phyloP scores from a whole-genome alignment of 805 yeast genomes.

The Metschnikowia cerradonensis region DNA sequence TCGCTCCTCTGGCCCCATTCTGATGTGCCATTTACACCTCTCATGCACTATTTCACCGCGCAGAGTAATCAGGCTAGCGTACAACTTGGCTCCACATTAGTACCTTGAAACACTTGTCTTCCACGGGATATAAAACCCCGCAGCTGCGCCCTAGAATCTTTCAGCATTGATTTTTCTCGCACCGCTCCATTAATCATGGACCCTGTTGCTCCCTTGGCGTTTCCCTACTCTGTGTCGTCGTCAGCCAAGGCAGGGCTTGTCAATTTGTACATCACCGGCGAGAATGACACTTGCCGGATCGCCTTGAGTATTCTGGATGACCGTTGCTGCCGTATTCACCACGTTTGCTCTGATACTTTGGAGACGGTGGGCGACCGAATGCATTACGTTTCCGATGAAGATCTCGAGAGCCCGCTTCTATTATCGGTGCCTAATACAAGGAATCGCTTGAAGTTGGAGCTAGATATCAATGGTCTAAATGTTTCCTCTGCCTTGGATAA shows the following conservation, averaged over 20 bases:
- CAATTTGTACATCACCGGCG: conserved; percentile 26
- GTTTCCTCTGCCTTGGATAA: conserved; percentile 7
- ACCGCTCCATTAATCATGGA: not conserved
- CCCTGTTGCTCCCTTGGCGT: conserved; percentile 16
- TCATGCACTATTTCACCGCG: conserved; percentile 1
- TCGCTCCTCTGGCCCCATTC: not conserved
- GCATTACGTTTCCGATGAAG: not conserved
- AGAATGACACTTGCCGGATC: conserved; percentile 21
- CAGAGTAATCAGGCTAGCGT: not conserved
- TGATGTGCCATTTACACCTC: not conserved
- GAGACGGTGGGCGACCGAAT: conserved; percentile 9
- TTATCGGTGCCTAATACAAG: conserved; percentile 23
- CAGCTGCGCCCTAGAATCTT: not conserved
- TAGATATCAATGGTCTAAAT: conserved; percentile 25
- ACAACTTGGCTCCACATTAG: not conserved
- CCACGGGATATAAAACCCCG: not conserved
- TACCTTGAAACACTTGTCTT: not conserved
- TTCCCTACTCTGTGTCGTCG: conserved; percentile 24
- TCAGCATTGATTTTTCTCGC: not conserved
- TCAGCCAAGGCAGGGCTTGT: conserved; percentile 18
- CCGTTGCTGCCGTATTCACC: conserved; percentile 20
- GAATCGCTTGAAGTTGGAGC: conserved; percentile 23
- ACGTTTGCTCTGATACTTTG: conserved; percentile 16
- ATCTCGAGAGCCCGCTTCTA: conserved; percentile 26
- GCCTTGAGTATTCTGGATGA: conserved; percentile 19